phyloP scores from a whole-genome alignment of 2,329 filamentous ascomycete species.

The Fusarium algeriense region DNA sequence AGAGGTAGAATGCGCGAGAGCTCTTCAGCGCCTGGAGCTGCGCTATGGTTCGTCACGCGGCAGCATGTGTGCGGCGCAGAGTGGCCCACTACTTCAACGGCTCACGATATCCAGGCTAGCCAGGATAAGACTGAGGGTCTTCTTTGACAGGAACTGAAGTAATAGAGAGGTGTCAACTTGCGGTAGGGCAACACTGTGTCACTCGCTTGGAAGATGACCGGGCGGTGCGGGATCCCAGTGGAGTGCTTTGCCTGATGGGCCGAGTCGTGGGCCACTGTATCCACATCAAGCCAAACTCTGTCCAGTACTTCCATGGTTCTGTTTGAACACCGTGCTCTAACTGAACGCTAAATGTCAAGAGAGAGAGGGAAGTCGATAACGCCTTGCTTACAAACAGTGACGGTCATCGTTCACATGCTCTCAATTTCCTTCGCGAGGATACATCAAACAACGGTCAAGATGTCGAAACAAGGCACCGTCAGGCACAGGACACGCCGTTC shows the following conservation, averaged over 20 bases:
- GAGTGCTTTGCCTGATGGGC: constrained; percentile 27
- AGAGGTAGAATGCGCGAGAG: not conserved
- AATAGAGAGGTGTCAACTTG: constrained; percentile 12
- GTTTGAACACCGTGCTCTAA: constrained; percentile 14
- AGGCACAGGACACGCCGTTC: constrained; percentile 32
- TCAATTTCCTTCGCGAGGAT: constrained; percentile 13
- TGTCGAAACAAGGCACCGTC: constrained; percentile 35
- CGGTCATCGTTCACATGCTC: constrained; percentile 27
- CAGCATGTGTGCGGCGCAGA: constrained; percentile 45
- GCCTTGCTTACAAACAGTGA: constrained; percentile 36
- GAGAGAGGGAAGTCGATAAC: constrained; percentile 22
- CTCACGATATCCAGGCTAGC: constrained; percentile 39
- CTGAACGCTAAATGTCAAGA: constrained; percentile 31
- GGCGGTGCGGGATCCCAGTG: constrained; percentile 28
- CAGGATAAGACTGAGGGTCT: constrained; percentile 32
- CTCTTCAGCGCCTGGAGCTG: constrained; percentile 18
- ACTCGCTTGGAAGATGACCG: constrained; percentile 35
- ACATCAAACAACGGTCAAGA: constrained; percentile 24
- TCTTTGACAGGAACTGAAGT: constrained; percentile 9
- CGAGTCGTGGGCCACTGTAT: constrained; percentile 34
- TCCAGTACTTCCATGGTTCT: constrained; percentile 8
- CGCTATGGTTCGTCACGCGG: constrained; percentile 46
- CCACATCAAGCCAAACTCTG: constrained; percentile 26
- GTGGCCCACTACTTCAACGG: constrained; percentile 44
- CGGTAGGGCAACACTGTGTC: constrained; percentile 40